phyloP scores from a whole-genome alignment of 176 grass and related monocot genomes.

The Avena insularis region DNA sequence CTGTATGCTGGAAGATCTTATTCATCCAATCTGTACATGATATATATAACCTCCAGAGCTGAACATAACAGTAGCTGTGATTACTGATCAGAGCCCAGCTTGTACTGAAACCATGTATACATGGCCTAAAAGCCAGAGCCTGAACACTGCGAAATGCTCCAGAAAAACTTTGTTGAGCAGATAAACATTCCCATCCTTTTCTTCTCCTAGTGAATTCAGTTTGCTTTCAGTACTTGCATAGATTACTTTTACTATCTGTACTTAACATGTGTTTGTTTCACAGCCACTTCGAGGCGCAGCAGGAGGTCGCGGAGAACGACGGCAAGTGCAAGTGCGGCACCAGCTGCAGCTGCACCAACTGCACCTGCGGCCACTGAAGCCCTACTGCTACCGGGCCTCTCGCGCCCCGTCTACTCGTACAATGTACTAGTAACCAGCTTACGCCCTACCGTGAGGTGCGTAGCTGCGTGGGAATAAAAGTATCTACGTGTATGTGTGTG shows the following conservation, averaged over 20 bases:
- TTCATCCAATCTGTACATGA: not conserved
- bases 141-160: too few relatives aligned
- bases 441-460: not conserved
- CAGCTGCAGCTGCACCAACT: constrained; percentile 64
- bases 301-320: constrained; percentile 47
- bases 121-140: too few relatives aligned
- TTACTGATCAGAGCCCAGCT: not conserved
- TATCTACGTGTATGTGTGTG: not conserved
- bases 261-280: not conserved
- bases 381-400: not conserved
- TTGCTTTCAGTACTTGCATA: too few relatives aligned
- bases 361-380: constrained; percentile 61
- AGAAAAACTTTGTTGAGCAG: too few relatives aligned
- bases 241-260: too few relatives aligned
- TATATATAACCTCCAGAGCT: not conserved
- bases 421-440: too few relatives aligned
- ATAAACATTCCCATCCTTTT: too few relatives aligned
- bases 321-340: constrained; percentile 72
- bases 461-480: not conserved
- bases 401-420: too few relatives aligned
- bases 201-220: too few relatives aligned
- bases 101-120: too few relatives aligned
- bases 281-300: constrained; percentile 54
- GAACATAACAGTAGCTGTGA: not conserved
- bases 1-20: not conserved